Evolutionary conservation across 371 early-diverging fungal genomes (phyloP).

Genomic region (Mortierella sp.): DNA sequence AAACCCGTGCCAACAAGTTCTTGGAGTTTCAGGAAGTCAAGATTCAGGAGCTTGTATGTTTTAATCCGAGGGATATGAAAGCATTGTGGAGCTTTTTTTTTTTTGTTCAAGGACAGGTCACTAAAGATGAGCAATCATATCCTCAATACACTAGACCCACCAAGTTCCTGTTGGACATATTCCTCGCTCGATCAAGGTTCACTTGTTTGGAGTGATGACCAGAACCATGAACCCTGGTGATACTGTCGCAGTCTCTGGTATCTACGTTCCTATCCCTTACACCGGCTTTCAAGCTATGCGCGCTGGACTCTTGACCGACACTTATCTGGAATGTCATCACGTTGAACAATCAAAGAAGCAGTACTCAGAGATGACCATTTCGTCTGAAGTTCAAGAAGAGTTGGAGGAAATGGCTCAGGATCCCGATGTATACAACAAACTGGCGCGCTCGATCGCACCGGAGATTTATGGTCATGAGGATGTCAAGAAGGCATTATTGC

Average conservation of each 20-base stretch:
- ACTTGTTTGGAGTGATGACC: slow-evolving; percentile 88
- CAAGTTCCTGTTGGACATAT: slow-evolving; percentile 99
- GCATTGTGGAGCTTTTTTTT: neutral
- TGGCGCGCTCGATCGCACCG: slow-evolving; percentile 97
- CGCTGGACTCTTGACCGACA: slow-evolving; percentile 97
- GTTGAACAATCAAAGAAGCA: slow-evolving; percentile 90
- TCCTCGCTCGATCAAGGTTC: slow-evolving; percentile 95
- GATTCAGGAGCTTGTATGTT: slow-evolving; percentile 91
- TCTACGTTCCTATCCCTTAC: slow-evolving; percentile 96
- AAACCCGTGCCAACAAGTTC: slow-evolving; percentile 96
- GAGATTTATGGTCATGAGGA: slow-evolving; percentile 98
- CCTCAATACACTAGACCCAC: slow-evolving; percentile 72
- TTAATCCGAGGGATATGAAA: neutral
- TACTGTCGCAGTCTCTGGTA: slow-evolving; percentile 88
- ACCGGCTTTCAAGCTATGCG: slow-evolving; percentile 93
- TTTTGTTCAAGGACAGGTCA: neutral
- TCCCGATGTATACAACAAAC: slow-evolving; percentile 84
- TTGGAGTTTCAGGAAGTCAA: slow-evolving; percentile 96
- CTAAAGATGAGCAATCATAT: neutral
- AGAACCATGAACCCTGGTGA: slow-evolving; percentile 94
- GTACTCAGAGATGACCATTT: slow-evolving; percentile 84
- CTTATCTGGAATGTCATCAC: slow-evolving; percentile 92
- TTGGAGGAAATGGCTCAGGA: slow-evolving; percentile 76
- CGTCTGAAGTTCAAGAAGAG: slow-evolving; percentile 70
- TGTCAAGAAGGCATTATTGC: slow-evolving; percentile 93